Evolutionary conservation across 495 filamentous ascomycete species (phyloP).

Genomic region (Neurospora sp.): DNA sequence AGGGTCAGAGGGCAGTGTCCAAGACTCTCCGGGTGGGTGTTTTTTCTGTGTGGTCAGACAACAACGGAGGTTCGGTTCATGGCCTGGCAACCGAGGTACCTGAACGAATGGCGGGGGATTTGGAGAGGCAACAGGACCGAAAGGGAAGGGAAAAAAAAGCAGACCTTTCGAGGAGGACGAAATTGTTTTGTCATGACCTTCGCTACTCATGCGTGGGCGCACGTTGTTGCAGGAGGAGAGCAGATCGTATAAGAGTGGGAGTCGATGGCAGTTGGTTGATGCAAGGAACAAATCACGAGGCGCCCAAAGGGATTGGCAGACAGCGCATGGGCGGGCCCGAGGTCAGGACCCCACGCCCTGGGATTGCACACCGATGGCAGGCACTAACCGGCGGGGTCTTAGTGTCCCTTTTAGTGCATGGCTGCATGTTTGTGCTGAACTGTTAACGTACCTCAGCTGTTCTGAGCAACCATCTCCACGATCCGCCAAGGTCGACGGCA

Average conservation of each 20-base stretch:
- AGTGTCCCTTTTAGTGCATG: constrained; percentile 11
- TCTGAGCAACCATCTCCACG: background rate
- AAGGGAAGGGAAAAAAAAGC: background rate
- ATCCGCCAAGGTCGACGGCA: background rate
- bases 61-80: background rate
- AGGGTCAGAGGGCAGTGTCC: background rate
- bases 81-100: background rate
- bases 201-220: background rate
- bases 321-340: background rate
- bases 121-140: background rate
- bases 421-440: constrained; percentile 13
- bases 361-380: background rate
- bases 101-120: background rate
- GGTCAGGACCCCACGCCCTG: constrained; percentile 19
- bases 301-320: constrained; percentile 3
- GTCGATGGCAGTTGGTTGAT: constrained; percentile 9
- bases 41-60: background rate
- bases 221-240: background rate
- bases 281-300: constrained; percentile 27
- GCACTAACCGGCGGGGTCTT: constrained; percentile 6
- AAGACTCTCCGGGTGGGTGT: background rate
- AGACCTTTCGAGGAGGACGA: constrained; percentile 1
- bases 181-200: constrained; percentile 26
- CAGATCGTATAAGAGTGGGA: constrained; percentile 17
- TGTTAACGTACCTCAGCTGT: background rate